phyloP scores from a whole-genome alignment of 179 eudicot genomes.

The Drosera spatulata region DNA sequence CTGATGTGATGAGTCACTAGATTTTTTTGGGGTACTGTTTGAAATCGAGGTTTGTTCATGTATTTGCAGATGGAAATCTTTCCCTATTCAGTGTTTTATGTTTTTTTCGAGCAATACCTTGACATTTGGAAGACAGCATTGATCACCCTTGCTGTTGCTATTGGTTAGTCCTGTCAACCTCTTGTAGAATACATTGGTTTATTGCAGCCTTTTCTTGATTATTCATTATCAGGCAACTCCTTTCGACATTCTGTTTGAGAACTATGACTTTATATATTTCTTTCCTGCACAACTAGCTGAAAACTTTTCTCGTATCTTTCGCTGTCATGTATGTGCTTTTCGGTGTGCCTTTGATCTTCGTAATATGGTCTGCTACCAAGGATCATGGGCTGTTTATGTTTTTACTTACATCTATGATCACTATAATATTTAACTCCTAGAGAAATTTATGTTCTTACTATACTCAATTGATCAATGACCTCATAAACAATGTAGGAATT shows the following conservation, averaged over 20 bases:
- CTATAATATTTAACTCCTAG: too few species aligned
- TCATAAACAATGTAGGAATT: too few species aligned
- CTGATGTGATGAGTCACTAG: too few species aligned
- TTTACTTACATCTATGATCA: too few species aligned
- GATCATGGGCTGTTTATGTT: too few species aligned
- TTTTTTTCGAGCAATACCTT: constrained; percentile 97
- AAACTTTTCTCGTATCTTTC: neutral
- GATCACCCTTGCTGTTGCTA: constrained; percentile 88
- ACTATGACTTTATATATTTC: too few species aligned
- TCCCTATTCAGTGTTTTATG: constrained; percentile 94
- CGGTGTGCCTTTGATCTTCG: too few species aligned
- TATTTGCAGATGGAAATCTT: constrained; percentile 81
- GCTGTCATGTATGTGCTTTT: neutral
- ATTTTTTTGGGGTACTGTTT: too few species aligned
- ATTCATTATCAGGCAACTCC: neutral
- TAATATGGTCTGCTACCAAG: too few species aligned
- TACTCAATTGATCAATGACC: too few species aligned
- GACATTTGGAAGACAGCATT: constrained; percentile 97
- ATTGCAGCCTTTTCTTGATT: neutral
- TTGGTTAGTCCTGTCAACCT: constrained; percentile 44
- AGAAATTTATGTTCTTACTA: too few species aligned
- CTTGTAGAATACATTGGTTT: neutral
- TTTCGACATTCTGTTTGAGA: neutral
- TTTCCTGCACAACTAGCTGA: neutral
- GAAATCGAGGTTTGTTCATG: neutral